Base-by-base conservation (phyloP, 2,329 filamentous ascomycete species). In the Xenosphaeropsis pyriputrescens region DNA sequence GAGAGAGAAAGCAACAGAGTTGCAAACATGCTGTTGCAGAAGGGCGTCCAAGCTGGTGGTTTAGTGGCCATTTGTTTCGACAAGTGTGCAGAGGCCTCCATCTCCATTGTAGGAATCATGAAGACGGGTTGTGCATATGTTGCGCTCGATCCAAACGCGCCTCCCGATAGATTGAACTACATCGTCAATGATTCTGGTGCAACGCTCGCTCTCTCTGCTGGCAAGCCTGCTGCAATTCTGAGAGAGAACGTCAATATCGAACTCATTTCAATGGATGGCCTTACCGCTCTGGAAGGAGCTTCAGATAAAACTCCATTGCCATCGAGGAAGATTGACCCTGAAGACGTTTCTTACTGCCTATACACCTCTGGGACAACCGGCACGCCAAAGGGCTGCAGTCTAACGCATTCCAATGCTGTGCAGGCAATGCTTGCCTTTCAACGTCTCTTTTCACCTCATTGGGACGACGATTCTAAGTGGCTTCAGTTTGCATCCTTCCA, bases 401-500 rank as follows among this genome's bases (percentile, higher is more conserved):
- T 95, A 34, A 93, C 82, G 0, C 88, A 95, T 50, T 76, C 85
- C 37, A 95, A 93, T 54, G 75, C 82, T 0, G 81, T 93, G 0
- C 88, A 95, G 54, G 85, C 85, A 18, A 85, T 95, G 74, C 70
- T 89, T 38, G 77, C 86, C 0, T 95, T 95, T 54, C 78, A 85
- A 48, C 64, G 75, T 19, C 66, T 95, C 0, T 94, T 95, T 51
- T 57, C 60, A 5, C 75, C 70, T 0, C 80, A 85, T 48, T 93
- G 85, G 83, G 68, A 80, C 31, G 50, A 64, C 0, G 53, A 70
- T 0, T 93, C 86, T 0, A 74, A 81, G 41, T 95, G 85, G 79
- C 65, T 95, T 1, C 89, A 95, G 52, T 95, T 95, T 52, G 89
- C 89, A 1, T 88, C 85, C 0, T 85, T 94, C 40, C 89, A 94